Percentiles rank a stretch among this genome's conserved stretches.
Evolutionary conservation across 768 basidiomycete species (phyloP).

Genomic region (Hydnomerulius pinastri): DNA sequence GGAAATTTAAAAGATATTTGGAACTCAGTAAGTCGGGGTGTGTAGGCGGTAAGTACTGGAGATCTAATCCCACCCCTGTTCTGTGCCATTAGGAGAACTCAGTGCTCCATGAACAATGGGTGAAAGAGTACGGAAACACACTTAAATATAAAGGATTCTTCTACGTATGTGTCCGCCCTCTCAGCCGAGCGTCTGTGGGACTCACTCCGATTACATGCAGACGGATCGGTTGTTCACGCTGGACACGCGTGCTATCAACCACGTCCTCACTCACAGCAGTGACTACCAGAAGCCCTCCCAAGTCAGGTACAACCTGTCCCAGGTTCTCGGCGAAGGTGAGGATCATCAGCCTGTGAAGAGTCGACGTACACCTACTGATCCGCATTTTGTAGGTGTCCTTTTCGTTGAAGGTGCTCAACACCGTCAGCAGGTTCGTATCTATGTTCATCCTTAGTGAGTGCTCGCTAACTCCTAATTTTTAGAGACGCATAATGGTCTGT

Average conservation of each 20-base stretch:
- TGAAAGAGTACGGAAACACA: conserved; percentile 47
- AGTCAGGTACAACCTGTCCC: conserved; percentile 37
- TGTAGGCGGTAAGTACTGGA: background rate
- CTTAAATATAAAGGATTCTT: conserved; percentile 46
- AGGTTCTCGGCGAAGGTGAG: conserved; percentile 44
- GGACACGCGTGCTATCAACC: conserved; percentile 63
- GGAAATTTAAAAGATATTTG: conserved; percentile 51
- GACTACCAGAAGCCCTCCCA: conserved; percentile 58
- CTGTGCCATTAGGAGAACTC: conserved; percentile 22
- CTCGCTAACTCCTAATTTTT: background rate
- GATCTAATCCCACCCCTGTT: background rate
- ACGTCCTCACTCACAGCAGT: conserved; percentile 59
- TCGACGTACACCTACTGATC: background rate
- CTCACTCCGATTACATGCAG: conserved; percentile 18
- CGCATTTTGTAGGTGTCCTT: conserved; percentile 44
- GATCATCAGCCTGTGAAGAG: background rate
- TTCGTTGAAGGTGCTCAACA: conserved; percentile 43
- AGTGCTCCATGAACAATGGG: conserved; percentile 45
- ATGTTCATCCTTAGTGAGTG: background rate
- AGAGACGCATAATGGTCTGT: conserved; percentile 34
- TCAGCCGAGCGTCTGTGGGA: background rate
- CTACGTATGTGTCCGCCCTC: conserved; percentile 35
- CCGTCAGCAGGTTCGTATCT: conserved; percentile 37
- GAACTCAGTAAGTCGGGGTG: conserved; percentile 36
- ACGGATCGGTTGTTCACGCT: conserved; percentile 49